phyloP scores from a whole-genome alignment of 805 yeast genomes.

The Yueomyces sinensis region DNA sequence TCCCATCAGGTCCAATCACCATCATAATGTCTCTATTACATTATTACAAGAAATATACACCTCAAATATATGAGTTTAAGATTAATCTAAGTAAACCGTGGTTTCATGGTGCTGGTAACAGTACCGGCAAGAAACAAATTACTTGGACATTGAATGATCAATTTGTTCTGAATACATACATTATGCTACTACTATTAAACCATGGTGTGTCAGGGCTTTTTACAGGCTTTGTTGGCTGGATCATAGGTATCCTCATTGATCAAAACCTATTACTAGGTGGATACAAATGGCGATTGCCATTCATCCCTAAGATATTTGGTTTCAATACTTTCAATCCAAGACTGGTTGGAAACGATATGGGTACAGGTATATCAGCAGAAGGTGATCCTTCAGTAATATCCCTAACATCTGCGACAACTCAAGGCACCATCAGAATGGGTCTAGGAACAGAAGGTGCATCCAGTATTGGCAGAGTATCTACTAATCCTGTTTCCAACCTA shows the following conservation, averaged over 20 bases:
- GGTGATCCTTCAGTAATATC: not conserved
- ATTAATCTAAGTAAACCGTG: constrained; percentile 23
- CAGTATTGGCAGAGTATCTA: constrained; percentile 4
- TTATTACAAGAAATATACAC: constrained; percentile 29
- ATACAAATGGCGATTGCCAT: constrained; percentile 22
- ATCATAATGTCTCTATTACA: constrained; percentile 27
- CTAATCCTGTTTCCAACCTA: constrained; percentile 21
- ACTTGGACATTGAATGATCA: constrained; percentile 24
- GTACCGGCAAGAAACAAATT: constrained; percentile 6
- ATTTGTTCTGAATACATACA: constrained; percentile 19
- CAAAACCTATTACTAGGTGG: constrained; percentile 32
- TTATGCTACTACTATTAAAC: constrained; percentile 29
- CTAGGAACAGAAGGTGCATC: constrained; percentile 1
- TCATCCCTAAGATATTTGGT: constrained; percentile 11
- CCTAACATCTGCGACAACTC: not conserved
- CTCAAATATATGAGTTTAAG: constrained; percentile 28
- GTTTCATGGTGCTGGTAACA: constrained; percentile 4
- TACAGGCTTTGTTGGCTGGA: constrained; percentile 30
- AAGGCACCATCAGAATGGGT: not conserved
- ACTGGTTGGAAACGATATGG: not conserved
- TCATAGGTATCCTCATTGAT: constrained; percentile 31
- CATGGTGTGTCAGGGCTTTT: constrained; percentile 29
- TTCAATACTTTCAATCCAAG: no score
- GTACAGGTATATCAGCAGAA: not conserved
- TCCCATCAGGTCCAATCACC: constrained; percentile 33